Percentiles rank a stretch among this genome's conserved stretches.
phyloP scores from a whole-genome alignment of 345 rosid species.

The Populus euphratica region DNA sequence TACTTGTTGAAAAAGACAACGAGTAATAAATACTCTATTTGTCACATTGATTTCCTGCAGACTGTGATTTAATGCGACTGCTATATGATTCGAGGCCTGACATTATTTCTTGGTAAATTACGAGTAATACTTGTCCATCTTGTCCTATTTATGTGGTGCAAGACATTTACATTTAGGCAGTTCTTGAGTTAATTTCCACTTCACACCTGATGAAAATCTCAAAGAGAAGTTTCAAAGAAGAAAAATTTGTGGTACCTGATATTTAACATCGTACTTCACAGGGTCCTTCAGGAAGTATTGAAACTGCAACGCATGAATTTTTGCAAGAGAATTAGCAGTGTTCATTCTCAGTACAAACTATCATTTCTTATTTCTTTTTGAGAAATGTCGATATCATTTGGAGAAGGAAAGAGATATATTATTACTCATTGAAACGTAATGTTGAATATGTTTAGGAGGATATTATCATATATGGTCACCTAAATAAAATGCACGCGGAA shows the following conservation, averaged over 20 bases:
- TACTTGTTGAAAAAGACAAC: too few species aligned
- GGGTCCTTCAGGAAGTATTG: constrained; percentile 94
- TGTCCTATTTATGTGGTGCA: neutral
- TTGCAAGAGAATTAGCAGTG: neutral
- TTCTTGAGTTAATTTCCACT: neutral
- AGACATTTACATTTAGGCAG: neutral
- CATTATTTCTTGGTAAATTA: neutral
- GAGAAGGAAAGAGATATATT: neutral
- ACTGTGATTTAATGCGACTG: neutral
- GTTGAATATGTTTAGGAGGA: neutral
- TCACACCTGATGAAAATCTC: neutral
- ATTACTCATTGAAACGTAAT: neutral
- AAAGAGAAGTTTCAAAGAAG: neutral
- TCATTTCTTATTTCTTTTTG: neutral
- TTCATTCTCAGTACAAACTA: neutral
- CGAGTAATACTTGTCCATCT: neutral
- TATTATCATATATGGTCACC: neutral
- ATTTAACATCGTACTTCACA: constrained; percentile 86
- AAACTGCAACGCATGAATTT: constrained; percentile 45
- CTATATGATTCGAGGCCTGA: neutral
- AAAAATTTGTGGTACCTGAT: constrained; percentile 50
- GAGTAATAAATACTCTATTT: too few species aligned
- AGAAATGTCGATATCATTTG: neutral
- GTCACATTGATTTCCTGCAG: neutral
- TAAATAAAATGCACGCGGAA: neutral